Percentiles rank a stretch among this genome's conserved stretches.
Conservation (phyloP, 345 rosid genomes). For the Excoecaria agallocha region DNA sequence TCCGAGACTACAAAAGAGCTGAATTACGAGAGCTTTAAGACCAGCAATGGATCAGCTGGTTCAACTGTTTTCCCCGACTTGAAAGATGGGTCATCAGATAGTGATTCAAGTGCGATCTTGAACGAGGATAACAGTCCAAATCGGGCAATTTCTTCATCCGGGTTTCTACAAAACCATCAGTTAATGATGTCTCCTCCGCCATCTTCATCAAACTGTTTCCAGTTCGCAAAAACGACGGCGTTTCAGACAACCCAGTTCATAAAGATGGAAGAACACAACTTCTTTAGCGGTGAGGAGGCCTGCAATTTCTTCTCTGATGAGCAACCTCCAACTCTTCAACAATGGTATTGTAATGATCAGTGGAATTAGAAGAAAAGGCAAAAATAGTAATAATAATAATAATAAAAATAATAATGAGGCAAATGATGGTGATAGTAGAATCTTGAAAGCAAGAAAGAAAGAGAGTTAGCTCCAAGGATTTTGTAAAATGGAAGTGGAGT, state of each 20-base stretch:
- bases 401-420: neutral
- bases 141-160: slow-evolving; percentile 45
- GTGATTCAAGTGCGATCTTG: slow-evolving; percentile 81
- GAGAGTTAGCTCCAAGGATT: slow-evolving; percentile 9
- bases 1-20: slow-evolving; percentile 32
- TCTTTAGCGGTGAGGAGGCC: slow-evolving; percentile 73
- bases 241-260: slow-evolving; percentile 47
- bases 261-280: slow-evolving; percentile 81
- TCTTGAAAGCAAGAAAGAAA: neutral
- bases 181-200: slow-evolving; percentile 30
- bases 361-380: slow-evolving; percentile 32
- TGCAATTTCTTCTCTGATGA: slow-evolving; percentile 83
- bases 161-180: slow-evolving; percentile 31
- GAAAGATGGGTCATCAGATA: slow-evolving; percentile 81
- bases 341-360: slow-evolving; percentile 66
- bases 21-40: slow-evolving; percentile 45
- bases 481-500: slow-evolving; percentile 10
- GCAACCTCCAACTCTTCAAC: slow-evolving; percentile 75
- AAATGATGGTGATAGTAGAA: neutral
- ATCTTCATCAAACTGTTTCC: slow-evolving; percentile 19
- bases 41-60: slow-evolving; percentile 12
- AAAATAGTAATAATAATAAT: neutral
- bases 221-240: slow-evolving; percentile 18
- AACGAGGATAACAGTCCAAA: slow-evolving; percentile 75
- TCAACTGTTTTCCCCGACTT: slow-evolving; percentile 45